These are phyloP conservation scores for Aureobasidium sp. DNA, from an alignment of 2,329 filamentous ascomycete species.

Conservation along the genomic window DNA sequence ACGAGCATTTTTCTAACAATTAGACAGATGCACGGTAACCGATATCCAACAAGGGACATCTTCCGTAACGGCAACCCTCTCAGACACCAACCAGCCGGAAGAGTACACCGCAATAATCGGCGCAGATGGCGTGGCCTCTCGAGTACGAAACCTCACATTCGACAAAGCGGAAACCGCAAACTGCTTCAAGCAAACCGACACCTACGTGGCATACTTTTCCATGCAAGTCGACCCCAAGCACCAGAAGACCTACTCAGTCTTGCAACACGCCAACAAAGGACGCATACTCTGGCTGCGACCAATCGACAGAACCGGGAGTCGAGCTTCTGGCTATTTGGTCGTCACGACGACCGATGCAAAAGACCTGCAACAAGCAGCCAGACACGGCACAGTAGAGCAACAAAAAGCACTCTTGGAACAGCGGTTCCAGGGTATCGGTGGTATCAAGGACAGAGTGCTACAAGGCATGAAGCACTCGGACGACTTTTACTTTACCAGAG, in stretches of 20 bases:
- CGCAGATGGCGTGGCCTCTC: conserved; percentile 25
- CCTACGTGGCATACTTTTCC: conserved; percentile 25
- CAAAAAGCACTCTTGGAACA: conserved; percentile 15
- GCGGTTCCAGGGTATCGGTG: conserved; percentile 12
- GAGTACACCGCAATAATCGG: conserved; percentile 24
- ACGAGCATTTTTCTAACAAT: background rate
- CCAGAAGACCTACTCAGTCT: conserved; percentile 14
- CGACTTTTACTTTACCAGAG: conserved; percentile 41
- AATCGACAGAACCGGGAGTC: conserved; percentile 9
- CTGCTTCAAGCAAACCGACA: conserved; percentile 18
- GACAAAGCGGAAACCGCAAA: conserved; percentile 16
- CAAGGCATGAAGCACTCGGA: conserved; percentile 33
- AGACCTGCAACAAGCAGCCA: background rate
- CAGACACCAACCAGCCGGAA: background rate
- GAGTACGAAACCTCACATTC: conserved; percentile 23
- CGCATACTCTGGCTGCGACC: conserved; percentile 21
- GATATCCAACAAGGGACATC: conserved; percentile 3
- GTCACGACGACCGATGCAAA: conserved; percentile 11
- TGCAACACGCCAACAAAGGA: conserved; percentile 18
- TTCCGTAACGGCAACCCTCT: background rate
- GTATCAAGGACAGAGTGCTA: conserved; percentile 23
- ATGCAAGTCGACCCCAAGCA: conserved; percentile 19
- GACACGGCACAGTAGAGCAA: background rate
- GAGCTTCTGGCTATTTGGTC: conserved; percentile 19
- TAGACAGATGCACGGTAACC: conserved; percentile 13